Conservation (phyloP, 2,329 filamentous ascomycete species). For the Incumbomyces delicatus region DNA sequence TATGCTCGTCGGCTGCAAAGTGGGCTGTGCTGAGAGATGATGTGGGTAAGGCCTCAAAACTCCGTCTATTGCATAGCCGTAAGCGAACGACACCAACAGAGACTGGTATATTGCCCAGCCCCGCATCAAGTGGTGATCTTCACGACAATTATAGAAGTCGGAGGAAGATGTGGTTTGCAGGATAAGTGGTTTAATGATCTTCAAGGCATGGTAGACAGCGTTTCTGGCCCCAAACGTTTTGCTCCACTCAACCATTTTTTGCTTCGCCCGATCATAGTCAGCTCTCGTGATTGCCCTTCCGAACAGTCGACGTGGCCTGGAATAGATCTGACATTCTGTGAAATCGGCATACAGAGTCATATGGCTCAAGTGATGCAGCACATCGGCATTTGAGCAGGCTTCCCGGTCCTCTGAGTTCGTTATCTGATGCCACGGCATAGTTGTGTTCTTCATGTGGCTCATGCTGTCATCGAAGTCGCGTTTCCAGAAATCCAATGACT, state of each 20-base stretch:
- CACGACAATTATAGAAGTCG: constrained; percentile 54
- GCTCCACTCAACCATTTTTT: constrained; percentile 77
- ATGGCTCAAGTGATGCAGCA: constrained; percentile 85
- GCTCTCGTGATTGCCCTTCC: constrained; percentile 74
- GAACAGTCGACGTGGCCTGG: constrained; percentile 72
- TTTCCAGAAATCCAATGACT: constrained; percentile 90
- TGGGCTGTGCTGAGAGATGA: constrained; percentile 32
- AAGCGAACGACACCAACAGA: constrained; percentile 84
- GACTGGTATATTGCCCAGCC: constrained; percentile 96
- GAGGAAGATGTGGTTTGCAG: constrained; percentile 37
- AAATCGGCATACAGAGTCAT: constrained; percentile 98
- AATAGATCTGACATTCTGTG: constrained; percentile 94
- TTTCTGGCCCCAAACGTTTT: constrained; percentile 79
- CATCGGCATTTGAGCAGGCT: constrained; percentile 77
- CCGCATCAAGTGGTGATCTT: constrained; percentile 82
- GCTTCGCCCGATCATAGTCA: constrained; percentile 69
- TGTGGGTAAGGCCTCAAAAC: constrained; percentile 45
- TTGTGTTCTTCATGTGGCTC: constrained; percentile 27
- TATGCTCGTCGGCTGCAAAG: background rate
- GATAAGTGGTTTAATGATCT: constrained; percentile 77
- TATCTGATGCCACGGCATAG: constrained; percentile 32
- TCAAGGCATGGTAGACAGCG: constrained; percentile 83
- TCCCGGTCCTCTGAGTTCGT: constrained; percentile 48
- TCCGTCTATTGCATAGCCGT: constrained; percentile 83
- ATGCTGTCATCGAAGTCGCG: constrained; percentile 78